Evolutionary conservation across 2,329 filamentous ascomycete species (phyloP), one percentile per base, ranked within the genome.

Genomic region (Diplodia seriata): DNA sequence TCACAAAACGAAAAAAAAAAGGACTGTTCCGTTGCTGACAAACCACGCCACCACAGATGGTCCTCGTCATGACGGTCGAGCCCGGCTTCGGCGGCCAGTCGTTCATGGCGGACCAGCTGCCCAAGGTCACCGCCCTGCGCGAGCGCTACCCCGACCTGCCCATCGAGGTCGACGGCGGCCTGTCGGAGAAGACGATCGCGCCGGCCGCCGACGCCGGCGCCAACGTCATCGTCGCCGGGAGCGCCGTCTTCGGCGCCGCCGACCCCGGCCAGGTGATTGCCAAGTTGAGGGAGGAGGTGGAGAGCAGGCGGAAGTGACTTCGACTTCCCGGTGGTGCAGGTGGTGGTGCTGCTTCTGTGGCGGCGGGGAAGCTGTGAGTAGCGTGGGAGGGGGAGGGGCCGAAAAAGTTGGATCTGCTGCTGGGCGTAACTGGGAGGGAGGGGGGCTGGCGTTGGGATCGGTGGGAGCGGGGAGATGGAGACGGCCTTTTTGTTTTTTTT

Each of bases 81-180:
- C 95, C 95, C 54, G 95, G 95, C 55, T 99, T 99, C 77, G 95
- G 95, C 70, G 95, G 95, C 7, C 95, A 99, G 78, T 97, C 97
- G 77, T 99, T 99, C 85, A 98, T 98, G 93, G 89, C 93, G 14
- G 92, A 92, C 7, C 93, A 97, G 82, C 87, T 99, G 72, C 93
- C 94, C 76, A 99, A 99, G 83, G 95, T 99, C 29, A 82, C 90
- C 72, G 93, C 90, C 49, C 85, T 99, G 73, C 89, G 95, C 69
- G 83, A 90, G 76, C 89, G 87, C 75, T 99, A 98, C 78, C 94
- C 95, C 2, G 87, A 97, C 6, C 83, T 99, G 70, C 95, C 97
- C 82, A 99, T 99, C 74, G 95, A 99, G 81, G 94, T 99, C 50
- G 95, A 99, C 78, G 95, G 95, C 65, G 95, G 95, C 3, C 81